Conservation (phyloP, 2,329 filamentous ascomycete genomes). For the Lasiodiplodia sp. region DNA sequence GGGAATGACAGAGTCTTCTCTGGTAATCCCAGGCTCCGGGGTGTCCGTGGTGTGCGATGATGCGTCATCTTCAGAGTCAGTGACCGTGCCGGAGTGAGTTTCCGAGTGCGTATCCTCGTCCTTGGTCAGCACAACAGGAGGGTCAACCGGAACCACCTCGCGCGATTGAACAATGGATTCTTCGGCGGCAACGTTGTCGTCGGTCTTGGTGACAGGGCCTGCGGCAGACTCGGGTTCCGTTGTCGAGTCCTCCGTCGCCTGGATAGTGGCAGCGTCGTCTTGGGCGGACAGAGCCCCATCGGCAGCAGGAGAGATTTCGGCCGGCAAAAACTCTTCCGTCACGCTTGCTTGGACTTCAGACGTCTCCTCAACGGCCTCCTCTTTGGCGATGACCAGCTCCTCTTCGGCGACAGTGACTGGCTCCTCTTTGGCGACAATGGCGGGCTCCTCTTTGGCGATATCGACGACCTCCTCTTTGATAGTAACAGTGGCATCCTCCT, state of each 20-base stretch:
- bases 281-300: too few species aligned
- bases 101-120: conserved; percentile 15
- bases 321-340: conserved; percentile 5
- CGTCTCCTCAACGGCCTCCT: background rate
- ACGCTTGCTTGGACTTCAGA: background rate
- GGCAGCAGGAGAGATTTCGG: background rate
- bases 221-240: background rate
- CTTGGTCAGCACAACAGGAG: conserved; percentile 14
- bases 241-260: background rate
- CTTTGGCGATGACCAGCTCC: background rate
- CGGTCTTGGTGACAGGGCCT: background rate
- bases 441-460: too few species aligned
- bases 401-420: background rate
- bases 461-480: too few species aligned
- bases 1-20: conserved; percentile 21
- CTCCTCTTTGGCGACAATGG: background rate
- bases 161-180: background rate
- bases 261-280: background rate
- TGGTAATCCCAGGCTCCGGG: background rate
- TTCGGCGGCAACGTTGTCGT: background rate
- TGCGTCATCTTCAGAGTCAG: conserved; percentile 12
- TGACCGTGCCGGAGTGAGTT: background rate
- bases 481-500: background rate
- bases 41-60: background rate
- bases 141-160: conserved; percentile 17